Percentiles rank a stretch among this genome's conserved stretches.
These are phyloP conservation scores for Solanum chacoense DNA, from an alignment of 305 asterid genomes.

Conservation along the genomic window DNA sequence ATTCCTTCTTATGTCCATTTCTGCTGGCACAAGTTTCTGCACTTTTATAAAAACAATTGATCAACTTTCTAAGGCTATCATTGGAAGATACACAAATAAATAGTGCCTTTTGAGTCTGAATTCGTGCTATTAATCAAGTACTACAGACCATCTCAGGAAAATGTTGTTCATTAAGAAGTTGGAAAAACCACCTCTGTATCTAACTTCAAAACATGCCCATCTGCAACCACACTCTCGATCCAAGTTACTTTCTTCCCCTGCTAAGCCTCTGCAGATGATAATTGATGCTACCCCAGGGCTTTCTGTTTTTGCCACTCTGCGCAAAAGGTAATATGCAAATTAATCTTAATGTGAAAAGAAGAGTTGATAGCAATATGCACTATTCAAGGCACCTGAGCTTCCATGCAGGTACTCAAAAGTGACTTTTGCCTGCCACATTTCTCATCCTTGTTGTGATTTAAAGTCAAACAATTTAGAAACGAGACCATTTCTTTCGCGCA, in stretches of 20 bases:
- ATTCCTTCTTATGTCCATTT: background rate
- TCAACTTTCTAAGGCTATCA: background rate
- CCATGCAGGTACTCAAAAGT: constrained; percentile 67
- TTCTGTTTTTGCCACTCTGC: constrained; percentile 58
- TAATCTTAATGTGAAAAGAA: background rate
- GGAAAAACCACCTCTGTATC: background rate
- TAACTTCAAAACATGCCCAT: background rate
- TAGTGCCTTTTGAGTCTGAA: background rate
- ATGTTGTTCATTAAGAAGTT: background rate
- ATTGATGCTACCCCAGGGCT: constrained; percentile 74
- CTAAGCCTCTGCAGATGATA: constrained; percentile 86
- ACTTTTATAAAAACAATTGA: background rate
- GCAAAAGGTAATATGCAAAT: background rate
- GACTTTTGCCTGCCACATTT: constrained; percentile 68
- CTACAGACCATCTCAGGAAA: background rate
- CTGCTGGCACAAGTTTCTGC: background rate
- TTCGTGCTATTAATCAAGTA: background rate
- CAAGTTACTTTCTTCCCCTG: constrained; percentile 47
- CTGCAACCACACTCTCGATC: background rate
- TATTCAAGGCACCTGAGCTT: constrained; percentile 41
- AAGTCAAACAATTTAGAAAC: constrained; percentile 68
- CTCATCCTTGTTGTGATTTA: constrained; percentile 54
- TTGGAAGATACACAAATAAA: background rate
- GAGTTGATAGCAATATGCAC: background rate
- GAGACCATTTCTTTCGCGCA: constrained; percentile 73